Evolutionary conservation across 352 stramenopile genomes (phyloP), one percentile per base, ranked within the genome.

Genomic region (Phytophthora crassamura): DNA sequence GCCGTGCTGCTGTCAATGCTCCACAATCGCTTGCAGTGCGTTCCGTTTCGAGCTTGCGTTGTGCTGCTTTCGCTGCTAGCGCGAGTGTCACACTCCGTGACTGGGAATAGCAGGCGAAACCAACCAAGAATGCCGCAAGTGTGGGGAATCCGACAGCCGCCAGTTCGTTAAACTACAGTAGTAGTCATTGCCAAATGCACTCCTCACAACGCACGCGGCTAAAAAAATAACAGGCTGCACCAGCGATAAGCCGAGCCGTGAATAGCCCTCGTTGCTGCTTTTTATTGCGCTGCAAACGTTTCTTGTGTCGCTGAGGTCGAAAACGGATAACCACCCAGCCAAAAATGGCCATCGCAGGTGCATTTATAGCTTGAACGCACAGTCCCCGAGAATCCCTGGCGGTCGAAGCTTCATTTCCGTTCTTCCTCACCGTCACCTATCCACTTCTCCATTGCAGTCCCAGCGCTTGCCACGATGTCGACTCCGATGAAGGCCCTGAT

Each of bases 401-500:
- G n/a, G 5, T 34, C 8, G 20, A 42, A 40, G 14, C 28, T 48
- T 73, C 59, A 77, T 60, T 77, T 59, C 34, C 62, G 46, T 63
- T 77, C 59, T 65, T 59, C 38, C 56, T 56, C 30, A 32, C 50
- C 5, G 57, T 25, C 47, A 7, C 43, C 49, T n/a, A 59, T 39
- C 48, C 18, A 47, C 15, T 59, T 32, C n/a, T 40, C 8, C 56
- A 20, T 50, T 36, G 10, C 20, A 22, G 25, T 15, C 7, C 39
- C 51, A 22, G 16, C 48, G 33, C 33, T 4, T 16, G 14, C 7
- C 32, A 62, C 16, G 2, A 90, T 91, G 80, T 74, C 73, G 39
- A 92, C 81, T 14, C 82, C 81, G 10, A 51, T 90, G 20, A 90
- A 90, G 54, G 79, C 82, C 8, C 78, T 92, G 20, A 89, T 92